Evolutionary conservation across 2,329 filamentous ascomycete species (phyloP).

Genomic region (Monosporascus sp.): DNA sequence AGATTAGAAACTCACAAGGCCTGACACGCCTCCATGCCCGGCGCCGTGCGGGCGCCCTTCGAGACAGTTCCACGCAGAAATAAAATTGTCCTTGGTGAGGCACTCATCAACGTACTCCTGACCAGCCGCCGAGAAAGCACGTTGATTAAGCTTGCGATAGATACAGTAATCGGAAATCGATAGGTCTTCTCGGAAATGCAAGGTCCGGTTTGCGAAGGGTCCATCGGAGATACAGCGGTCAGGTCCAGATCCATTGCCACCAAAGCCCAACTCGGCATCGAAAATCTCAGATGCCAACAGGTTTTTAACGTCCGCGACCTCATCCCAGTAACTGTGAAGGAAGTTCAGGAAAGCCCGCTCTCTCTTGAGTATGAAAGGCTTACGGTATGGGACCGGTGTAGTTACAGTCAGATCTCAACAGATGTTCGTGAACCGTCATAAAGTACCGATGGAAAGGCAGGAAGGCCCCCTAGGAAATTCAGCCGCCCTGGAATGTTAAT

Average conservation of each 20-base stretch:
- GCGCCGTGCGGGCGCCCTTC: slow-evolving; percentile 14
- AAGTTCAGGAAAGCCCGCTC: not conserved
- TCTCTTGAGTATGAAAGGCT: not conserved
- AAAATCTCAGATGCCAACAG: slow-evolving; percentile 24
- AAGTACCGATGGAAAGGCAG: slow-evolving; percentile 32
- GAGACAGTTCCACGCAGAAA: slow-evolving; percentile 12
- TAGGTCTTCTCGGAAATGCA: slow-evolving; percentile 23
- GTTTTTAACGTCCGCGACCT: slow-evolving; percentile 24
- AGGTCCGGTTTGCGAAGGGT: slow-evolving; percentile 28
- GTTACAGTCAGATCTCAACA: slow-evolving; percentile 27
- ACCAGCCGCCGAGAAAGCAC: slow-evolving; percentile 4
- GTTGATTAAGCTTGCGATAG: slow-evolving; percentile 17
- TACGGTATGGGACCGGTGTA: slow-evolving; percentile 19
- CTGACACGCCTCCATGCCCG: slow-evolving; percentile 15
- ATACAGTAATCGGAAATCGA: slow-evolving; percentile 17
- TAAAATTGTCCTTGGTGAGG: slow-evolving; percentile 4
- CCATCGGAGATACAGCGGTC: slow-evolving; percentile 29
- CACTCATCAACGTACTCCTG: slow-evolving; percentile 10
- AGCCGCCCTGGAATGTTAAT: not conserved
- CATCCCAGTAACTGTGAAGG: slow-evolving; percentile 31
- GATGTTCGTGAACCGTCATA: slow-evolving; percentile 25
- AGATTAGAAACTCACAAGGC: slow-evolving; percentile 8
- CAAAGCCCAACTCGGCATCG: slow-evolving; percentile 25
- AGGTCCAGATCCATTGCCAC: slow-evolving; percentile 22
- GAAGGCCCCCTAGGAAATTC: slow-evolving; percentile 21